phyloP scores from a whole-genome alignment of 768 basidiomycete genomes.

The Austroboletus festivus region DNA sequence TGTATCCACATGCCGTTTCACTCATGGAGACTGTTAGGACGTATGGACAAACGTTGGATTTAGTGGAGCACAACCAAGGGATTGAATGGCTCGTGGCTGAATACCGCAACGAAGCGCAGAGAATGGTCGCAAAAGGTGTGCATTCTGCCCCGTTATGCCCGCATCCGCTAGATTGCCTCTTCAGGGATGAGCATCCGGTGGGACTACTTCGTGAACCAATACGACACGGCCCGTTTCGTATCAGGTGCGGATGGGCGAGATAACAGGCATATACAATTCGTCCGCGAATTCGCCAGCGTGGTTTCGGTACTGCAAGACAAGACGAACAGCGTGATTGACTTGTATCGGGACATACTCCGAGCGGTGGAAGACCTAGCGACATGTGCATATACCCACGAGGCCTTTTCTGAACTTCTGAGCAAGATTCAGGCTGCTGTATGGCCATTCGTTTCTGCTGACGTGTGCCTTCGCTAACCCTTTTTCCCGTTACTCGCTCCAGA shows the following conservation, averaged over 20 bases:
- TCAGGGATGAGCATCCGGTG: constrained; percentile 92
- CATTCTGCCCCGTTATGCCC: not conserved
- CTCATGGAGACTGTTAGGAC: constrained; percentile 99
- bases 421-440: constrained; percentile 79
- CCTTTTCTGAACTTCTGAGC: constrained; percentile 73
- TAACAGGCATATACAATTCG: constrained; percentile 89
- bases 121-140: constrained; percentile 88
- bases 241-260: constrained; percentile 73
- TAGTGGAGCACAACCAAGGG: constrained; percentile 86
- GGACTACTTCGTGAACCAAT: constrained; percentile 96
- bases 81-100: constrained; percentile 95
- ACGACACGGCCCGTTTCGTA: constrained; percentile 77
- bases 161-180: not conserved
- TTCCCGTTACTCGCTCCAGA: constrained; percentile 46
- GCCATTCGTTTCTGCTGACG: constrained; percentile 22
- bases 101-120: constrained; percentile 87
- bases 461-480: not conserved
- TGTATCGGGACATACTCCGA: constrained; percentile 81
- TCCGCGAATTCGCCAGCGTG: constrained; percentile 91
- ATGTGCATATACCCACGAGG: constrained; percentile 81
- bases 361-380: constrained; percentile 85
- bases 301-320: constrained; percentile 96
- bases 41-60: constrained; percentile 90
- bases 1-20: constrained; percentile 97
- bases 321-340: constrained; percentile 88